Evolutionary conservation across 768 basidiomycete genomes (phyloP), one percentile per base, ranked within the genome.

Genomic region (Leccinum subgranulosum): DNA sequence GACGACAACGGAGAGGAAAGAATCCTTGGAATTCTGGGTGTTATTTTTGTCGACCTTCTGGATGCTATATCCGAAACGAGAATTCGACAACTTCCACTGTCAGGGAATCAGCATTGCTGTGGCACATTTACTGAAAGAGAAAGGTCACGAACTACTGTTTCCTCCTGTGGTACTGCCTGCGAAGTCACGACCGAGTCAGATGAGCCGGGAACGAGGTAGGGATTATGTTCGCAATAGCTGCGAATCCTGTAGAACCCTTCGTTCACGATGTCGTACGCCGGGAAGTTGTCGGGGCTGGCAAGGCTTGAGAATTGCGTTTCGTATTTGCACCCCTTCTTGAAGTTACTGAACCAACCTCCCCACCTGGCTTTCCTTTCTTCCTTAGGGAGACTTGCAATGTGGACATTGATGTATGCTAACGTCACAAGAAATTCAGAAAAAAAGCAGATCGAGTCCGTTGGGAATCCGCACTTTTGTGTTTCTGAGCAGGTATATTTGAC

Each of bases 241-340:
- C 48, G 57, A 25, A 58, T 58, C 36, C 21, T 49, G 56, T 58
- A 58, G 9, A 5, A 3, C 28, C 56, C 47, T 9, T 41, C 3
- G 10, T 2, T 19, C 17, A 57, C 57, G 29, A 58, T 31, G 4
- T 57, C 17, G 36, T 58, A 58, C 8, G 21, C 45, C 21, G 21
- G 21, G 12, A 58, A 49, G 0, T n/a, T 21, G 3, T 5, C 2
- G 12, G 57, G 6, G 14, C 6, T 33, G 10, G 27, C 57, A 28
- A 58, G 57, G 17, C 15, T 17, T 4, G 57, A 27, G 23, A 58
- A 43, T n/a, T 10, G 29, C 4, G 5, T 27, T 17, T 58, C 55
- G 6, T 39, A 49, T 43, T 11, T 14, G 21, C 57, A 58, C 15
- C 55, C 57, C 10, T 11, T 33, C 6, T 19, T 49, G 39, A 58